Base-by-base conservation (phyloP, 345 rosid species). In the Lumnitzera littorea region DNA sequence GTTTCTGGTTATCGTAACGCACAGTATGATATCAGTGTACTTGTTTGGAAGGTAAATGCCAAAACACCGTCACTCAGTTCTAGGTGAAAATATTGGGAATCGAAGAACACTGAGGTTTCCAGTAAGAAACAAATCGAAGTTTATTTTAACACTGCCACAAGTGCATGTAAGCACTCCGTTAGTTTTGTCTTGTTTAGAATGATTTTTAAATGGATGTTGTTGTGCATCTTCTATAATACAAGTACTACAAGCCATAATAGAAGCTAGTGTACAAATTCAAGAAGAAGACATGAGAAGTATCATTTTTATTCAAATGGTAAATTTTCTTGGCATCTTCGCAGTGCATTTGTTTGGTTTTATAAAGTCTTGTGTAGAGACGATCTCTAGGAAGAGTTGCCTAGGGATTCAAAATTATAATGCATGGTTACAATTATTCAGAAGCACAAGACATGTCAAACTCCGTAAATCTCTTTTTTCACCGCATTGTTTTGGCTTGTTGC, bases 21-120 rank as follows among this genome's bases (percentile, higher is more conserved):
- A 54, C 84, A 80, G 61, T 80, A 76, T 23, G 84, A 80, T 62
- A 71, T 80, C 68, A 74, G 77, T 58, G 68, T 80, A 36, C 84
- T 80, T 41, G 48, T 41, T 48, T 41, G 49, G 60, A 63, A 17
- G 48, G 51, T 50, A 57, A 41, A n/a, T 11, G 13, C 51, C 51
- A 56, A 13, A 41, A 24, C 53, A 36, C 15, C 24, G 15, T 13
- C 25, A n/a, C 47, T 13, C 69, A 20, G 16, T 36, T 36, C 43
- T 36, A 36, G 43, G 43, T 36, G 0, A 7, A 36, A 36, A 36
- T 36, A 36, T 5, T 36, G 43, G 31, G 20, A 16, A 16, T 16
- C 52, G 2, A 1, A 50, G 9, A 16, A 50, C 9, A 50, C 52
- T 53, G 24, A 50, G 56, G 29, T 24, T 49, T 50, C 56, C 24